A percentile compares a stretch with the other conserved stretches of the same genome.
Evolutionary conservation across 2,329 filamentous ascomycete genomes (phyloP).

Genomic region (Apiospora hydei): DNA sequence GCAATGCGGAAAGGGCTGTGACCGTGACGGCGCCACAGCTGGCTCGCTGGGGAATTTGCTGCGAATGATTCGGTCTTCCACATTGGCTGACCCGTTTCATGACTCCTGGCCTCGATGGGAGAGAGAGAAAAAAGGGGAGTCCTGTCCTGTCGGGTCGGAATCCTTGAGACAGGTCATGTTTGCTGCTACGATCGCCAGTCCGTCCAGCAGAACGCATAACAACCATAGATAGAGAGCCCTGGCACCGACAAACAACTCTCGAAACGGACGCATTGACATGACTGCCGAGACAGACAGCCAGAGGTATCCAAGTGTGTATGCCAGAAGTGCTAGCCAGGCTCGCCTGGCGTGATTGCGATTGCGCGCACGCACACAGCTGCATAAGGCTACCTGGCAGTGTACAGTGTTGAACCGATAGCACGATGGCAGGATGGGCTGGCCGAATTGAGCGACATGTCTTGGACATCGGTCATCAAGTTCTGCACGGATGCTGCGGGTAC

Average conservation of each 20-base stretch:
- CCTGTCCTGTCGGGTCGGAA: conserved; percentile 17
- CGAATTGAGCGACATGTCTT: conserved; percentile 18
- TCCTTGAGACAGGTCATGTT: conserved; percentile 22
- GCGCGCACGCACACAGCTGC: not conserved
- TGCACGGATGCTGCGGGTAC: conserved; percentile 17
- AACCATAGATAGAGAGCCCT: not conserved
- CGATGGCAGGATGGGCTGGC: not conserved
- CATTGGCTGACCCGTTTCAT: conserved; percentile 1
- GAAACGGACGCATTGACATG: conserved; percentile 10
- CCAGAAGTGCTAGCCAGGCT: not conserved
- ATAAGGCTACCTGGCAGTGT: not conserved
- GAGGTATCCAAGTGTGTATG: not conserved
- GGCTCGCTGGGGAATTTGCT: conserved; percentile 12
- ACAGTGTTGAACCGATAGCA: not conserved
- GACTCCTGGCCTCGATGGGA: not conserved
- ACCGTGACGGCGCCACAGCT: not conserved
- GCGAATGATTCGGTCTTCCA: conserved; percentile 6
- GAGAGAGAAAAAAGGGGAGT: not conserved
- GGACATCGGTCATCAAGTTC: conserved; percentile 10
- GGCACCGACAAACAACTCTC: conserved; percentile 5
- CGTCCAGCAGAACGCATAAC: not conserved
- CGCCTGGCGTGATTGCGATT: not conserved
- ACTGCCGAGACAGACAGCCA: conserved; percentile 15
- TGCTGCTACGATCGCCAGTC: conserved; percentile 18
- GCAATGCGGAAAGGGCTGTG: not conserved